Conservation (phyloP, 805 yeast species). For the Sungouiozyma ichnusensis region DNA sequence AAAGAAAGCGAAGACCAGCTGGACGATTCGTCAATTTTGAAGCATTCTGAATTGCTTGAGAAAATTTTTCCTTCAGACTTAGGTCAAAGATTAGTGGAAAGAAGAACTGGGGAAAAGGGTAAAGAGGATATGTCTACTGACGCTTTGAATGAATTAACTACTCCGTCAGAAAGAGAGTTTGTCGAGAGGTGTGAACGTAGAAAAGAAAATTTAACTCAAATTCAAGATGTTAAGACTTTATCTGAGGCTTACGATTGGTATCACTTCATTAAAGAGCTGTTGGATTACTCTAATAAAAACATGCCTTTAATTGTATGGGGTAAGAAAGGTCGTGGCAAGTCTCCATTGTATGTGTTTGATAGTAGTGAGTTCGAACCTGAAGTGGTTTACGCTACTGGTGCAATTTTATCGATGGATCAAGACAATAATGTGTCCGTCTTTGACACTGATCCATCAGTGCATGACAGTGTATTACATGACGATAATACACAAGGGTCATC, state of each 20-base stretch:
- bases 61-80: conserved; percentile 65
- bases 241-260: conserved; percentile 79
- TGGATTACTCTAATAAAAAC: conserved; percentile 68
- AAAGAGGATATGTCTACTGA: conserved; percentile 1
- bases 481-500: background rate
- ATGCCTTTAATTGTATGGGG: conserved; percentile 70
- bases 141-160: conserved; percentile 33
- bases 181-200: conserved; percentile 63
- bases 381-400: conserved; percentile 16
- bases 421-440: background rate
- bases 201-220: conserved; percentile 45
- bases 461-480: background rate
- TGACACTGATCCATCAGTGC: background rate
- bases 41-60: conserved; percentile 46
- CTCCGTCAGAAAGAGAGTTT: conserved; percentile 76
- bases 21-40: conserved; percentile 7
- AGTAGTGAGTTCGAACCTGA: conserved; percentile 18
- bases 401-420: conserved; percentile 3
- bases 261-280: conserved; percentile 64
- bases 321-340: conserved; percentile 32
- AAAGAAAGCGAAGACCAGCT: conserved; percentile 29
- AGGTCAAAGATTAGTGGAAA: conserved; percentile 30
- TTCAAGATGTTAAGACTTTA: conserved; percentile 40
- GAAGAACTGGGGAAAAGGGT: conserved; percentile 12
- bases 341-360: conserved; percentile 18